These are phyloP conservation scores for Isabelozyma heimii DNA, from an alignment of 805 yeast genomes.

Conservation along the genomic window DNA sequence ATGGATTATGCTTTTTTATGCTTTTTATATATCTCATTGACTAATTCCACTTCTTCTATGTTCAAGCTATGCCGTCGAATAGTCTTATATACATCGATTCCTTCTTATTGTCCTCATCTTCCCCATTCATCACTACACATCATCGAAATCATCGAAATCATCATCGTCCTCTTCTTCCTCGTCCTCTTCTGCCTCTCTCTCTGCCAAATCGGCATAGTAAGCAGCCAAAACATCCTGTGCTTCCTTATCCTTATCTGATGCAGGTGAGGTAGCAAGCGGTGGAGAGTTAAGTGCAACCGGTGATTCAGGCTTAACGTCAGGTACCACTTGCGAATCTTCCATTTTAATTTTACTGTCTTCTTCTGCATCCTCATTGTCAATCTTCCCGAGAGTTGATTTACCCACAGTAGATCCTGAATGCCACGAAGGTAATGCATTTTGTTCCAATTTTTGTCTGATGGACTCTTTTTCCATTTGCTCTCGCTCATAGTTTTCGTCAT, in stretches of 20 bases:
- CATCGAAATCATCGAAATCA: slow-evolving; percentile 33
- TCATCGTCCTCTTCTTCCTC: slow-evolving; percentile 50
- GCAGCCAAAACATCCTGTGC: slow-evolving; percentile 65
- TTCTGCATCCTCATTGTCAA: slow-evolving; percentile 46
- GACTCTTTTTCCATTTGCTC: slow-evolving; percentile 65
- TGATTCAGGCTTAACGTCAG: slow-evolving; percentile 12
- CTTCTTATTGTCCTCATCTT: slow-evolving; percentile 4
- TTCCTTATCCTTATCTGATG: slow-evolving; percentile 49
- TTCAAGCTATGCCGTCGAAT: too few relatives aligned
- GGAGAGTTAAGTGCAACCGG: neutral
- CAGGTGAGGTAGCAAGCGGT: slow-evolving; percentile 3
- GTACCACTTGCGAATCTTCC: neutral
- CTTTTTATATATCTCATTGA: too few relatives aligned
- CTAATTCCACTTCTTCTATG: too few relatives aligned
- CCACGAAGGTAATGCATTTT: slow-evolving; percentile 97
- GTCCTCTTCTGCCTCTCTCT: slow-evolving; percentile 62
- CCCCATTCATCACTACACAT: slow-evolving; percentile 6
- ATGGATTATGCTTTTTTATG: too few relatives aligned
- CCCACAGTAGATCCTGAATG: slow-evolving; percentile 91
- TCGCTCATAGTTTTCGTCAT: slow-evolving; percentile 70
- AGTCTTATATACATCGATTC: neutral
- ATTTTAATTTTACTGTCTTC: slow-evolving; percentile 16
- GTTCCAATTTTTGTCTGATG: slow-evolving; percentile 71
- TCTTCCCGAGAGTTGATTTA: slow-evolving; percentile 51
- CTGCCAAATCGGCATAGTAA: slow-evolving; percentile 75